Conservation (phyloP, 176 grass and related monocot genomes). For the Oryza nivara region DNA sequence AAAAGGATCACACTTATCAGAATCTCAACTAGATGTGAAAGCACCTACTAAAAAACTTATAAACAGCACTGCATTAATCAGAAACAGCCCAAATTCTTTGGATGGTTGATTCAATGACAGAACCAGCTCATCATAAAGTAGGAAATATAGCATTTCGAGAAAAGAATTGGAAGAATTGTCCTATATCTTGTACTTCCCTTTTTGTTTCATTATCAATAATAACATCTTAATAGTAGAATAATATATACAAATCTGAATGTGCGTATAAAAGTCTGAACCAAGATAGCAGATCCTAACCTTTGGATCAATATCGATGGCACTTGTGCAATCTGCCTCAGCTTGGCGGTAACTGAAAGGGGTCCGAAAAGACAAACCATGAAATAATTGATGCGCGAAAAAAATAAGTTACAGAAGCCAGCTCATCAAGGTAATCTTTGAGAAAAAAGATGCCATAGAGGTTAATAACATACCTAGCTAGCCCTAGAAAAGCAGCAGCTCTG, state of each 20-base stretch:
- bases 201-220: neutral
- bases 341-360: conserved; percentile 77
- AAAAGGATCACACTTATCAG: neutral
- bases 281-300: conserved; percentile 63
- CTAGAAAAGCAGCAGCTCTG: conserved; percentile 92
- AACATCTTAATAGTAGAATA: neutral
- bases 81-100: neutral
- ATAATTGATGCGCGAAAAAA: neutral
- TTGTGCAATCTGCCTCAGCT: conserved; percentile 90
- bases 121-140: neutral
- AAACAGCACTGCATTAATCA: neutral
- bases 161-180: neutral
- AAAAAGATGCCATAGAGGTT: neutral
- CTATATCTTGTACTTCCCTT: neutral
- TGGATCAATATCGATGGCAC: conserved; percentile 83
- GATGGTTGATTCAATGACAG: neutral
- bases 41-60: neutral
- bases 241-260: conserved; percentile 1
- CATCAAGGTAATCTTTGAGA: neutral
- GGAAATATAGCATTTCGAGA: neutral
- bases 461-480: conserved; percentile 62
- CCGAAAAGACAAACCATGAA: conserved; percentile 34
- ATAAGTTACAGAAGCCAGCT: conserved; percentile 17
- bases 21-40: conserved; percentile 16
- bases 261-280: neutral